These are phyloP conservation scores for Eucalyptus pauciflora DNA, from an alignment of 345 rosid species.

Conservation along the genomic window DNA sequence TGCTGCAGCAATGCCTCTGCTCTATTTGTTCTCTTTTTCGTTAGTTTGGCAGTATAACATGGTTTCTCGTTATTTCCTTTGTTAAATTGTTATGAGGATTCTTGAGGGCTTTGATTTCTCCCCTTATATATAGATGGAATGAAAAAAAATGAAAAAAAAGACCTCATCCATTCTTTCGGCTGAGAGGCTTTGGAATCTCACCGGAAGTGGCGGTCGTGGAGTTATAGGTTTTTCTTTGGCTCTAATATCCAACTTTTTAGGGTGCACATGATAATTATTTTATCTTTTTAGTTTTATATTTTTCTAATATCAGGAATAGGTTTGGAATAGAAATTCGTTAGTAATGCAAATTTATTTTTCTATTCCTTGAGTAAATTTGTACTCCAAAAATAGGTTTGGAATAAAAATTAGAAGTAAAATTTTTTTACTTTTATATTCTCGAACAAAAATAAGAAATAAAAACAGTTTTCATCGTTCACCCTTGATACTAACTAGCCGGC, in stretches of 20 bases:
- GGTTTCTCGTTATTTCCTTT: not conserved
- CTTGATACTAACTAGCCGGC: no score
- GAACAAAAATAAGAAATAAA: no score
- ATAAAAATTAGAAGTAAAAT: no score
- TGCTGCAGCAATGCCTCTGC: not conserved
- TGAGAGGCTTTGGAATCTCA: conserved; percentile 94
- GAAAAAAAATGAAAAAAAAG: not conserved
- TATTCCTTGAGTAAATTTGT: no score
- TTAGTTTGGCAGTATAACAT: not conserved
- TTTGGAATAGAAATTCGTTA: accelerated
- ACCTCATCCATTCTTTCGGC: not conserved
- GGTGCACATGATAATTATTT: accelerated
- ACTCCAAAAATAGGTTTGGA: no score
- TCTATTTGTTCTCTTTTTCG: not conserved
- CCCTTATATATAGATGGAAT: not conserved
- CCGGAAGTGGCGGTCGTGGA: conserved; percentile 84
- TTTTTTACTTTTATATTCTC: accelerated
- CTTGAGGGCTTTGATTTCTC: not conserved
- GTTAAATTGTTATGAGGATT: not conserved
- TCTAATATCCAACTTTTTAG: not conserved
- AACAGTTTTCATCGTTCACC: accelerated
- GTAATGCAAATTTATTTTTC: accelerated
- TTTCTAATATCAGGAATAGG: accelerated
- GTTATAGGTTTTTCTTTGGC: conserved; percentile 35
- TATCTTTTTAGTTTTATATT: no score